Conservation (phyloP, 2,329 filamentous ascomycete genomes). For the Hypoxylon sp. region DNA sequence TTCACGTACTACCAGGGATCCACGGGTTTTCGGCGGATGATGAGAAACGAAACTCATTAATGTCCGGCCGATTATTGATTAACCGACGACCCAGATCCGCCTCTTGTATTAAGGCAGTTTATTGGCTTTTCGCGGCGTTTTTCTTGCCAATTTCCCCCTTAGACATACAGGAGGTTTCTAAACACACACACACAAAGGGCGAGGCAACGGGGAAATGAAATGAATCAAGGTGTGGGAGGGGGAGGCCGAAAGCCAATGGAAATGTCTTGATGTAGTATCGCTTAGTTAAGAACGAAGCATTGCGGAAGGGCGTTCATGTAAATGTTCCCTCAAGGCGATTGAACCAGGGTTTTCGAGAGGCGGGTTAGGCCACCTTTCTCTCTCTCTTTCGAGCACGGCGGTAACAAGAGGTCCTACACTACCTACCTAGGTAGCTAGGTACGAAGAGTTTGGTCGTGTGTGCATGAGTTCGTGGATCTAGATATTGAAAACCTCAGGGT, state of each 20-base stretch:
- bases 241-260: slow-evolving; percentile 8
- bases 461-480: slow-evolving; percentile 32
- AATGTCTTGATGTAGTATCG: slow-evolving; percentile 27
- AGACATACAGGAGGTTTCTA: slow-evolving; percentile 25
- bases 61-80: slow-evolving; percentile 15
- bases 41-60: slow-evolving; percentile 16
- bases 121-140: slow-evolving; percentile 38
- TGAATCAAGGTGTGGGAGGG: slow-evolving; percentile 1
- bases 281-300: slow-evolving; percentile 23
- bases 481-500: slow-evolving; percentile 33
- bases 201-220: slow-evolving; percentile 22
- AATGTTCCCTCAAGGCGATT: slow-evolving; percentile 19
- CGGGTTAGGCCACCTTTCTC: slow-evolving; percentile 20
- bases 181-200: slow-evolving; percentile 12
- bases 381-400: slow-evolving; percentile 13
- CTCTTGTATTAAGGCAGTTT: slow-evolving; percentile 41
- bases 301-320: slow-evolving; percentile 30
- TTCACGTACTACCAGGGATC: slow-evolving; percentile 7
- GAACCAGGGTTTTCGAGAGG: slow-evolving; percentile 20
- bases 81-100: slow-evolving; percentile 29
- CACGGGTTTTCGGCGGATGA: slow-evolving; percentile 3
- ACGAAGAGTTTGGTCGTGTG: slow-evolving; percentile 2
- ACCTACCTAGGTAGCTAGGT: background rate
- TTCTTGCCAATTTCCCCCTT: slow-evolving; percentile 24
- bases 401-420: slow-evolving; percentile 13